A percentile compares a stretch with the other conserved stretches of the same genome.
phyloP scores from a whole-genome alignment of 2,329 filamentous ascomycete species.

The Ambrosiella beaveri region DNA sequence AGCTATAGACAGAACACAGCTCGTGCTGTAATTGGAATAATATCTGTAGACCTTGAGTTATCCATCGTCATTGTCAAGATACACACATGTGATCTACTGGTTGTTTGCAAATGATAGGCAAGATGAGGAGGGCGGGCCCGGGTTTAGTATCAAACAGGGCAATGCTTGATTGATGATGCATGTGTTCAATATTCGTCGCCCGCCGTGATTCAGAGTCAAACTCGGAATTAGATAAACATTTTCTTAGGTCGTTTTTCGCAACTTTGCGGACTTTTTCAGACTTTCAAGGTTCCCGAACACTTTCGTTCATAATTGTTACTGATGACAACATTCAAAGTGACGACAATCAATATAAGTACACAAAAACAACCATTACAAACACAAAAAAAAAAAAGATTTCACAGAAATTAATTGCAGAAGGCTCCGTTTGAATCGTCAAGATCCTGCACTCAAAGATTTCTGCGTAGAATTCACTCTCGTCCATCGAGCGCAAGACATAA shows the following conservation, averaged over 20 bases:
- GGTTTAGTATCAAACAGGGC: too few relatives aligned
- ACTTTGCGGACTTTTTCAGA: not conserved
- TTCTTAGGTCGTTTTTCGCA: not conserved
- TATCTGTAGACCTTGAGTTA: too few relatives aligned
- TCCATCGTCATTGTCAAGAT: too few relatives aligned
- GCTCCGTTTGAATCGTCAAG: constrained; percentile 11
- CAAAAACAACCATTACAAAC: not conserved
- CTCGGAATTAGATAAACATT: not conserved
- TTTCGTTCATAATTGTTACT: not conserved
- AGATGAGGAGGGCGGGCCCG: too few relatives aligned
- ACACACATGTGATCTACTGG: not conserved
- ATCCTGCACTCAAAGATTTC: constrained; percentile 13
- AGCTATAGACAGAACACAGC: too few relatives aligned
- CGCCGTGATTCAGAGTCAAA: not conserved
- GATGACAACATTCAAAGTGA: not conserved
- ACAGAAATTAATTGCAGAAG: constrained; percentile 13
- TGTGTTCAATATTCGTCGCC: not conserved
- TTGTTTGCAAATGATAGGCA: not conserved
- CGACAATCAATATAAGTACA: not conserved
- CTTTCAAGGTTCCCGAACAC: not conserved
- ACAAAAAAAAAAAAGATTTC: constrained; percentile 1
- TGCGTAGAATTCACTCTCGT: constrained; percentile 12
- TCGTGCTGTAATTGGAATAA: too few relatives aligned
- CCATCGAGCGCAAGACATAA: constrained; percentile 1
- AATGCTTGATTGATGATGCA: not conserved